Evolutionary conservation across 176 grass and related monocot species (phyloP), one percentile per base, ranked within the genome.

Genomic region (Bonia amplexicaulis): DNA sequence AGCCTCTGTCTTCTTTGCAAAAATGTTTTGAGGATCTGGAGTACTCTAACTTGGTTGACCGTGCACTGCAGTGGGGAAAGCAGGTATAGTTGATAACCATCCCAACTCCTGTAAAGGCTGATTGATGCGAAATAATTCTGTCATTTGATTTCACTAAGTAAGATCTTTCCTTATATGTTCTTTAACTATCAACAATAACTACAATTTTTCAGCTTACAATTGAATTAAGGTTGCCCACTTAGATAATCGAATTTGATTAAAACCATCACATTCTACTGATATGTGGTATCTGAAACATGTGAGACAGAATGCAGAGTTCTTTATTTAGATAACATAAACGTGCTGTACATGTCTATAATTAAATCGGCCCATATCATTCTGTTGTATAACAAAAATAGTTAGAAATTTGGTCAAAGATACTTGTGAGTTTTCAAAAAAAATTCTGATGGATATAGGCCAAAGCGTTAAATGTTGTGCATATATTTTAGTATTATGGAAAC

Each of bases 11-110:
- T 78, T 95, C 93, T 77, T 85, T 98, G 69, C 95, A 98, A 85
- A 98, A 98, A 90, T 98, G 95, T 80, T 98, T 95, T 70, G 95
- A 98, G 87, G 95, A 98, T 90, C 86, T 98, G n/a, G 93, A 98
- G 65, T 92, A 98, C 88, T 93, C 95, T 17, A 87, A 89, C 80
- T 92, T 98, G 87, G 91, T 98, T 65, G 95, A 98, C 86, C 57
- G 80, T 42, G 95, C 95, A 73, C 72, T 90, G 65, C 85, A 95
- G 12, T 95, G 89, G 82, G 93, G 95, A 72, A 95, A 93, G 61
- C 91, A 95, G 95, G 95, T 98, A 79, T 37, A 49, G n/a, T 87
- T 74, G 44, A 51, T 70, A 69, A 82, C 13, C 22, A 22, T 13
- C 23, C n/a, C 22, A 70, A 61, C 51, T 69, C 20, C 22, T 69